Conservation (phyloP, 805 yeast genomes). For the Candida palmyrensis region DNA sequence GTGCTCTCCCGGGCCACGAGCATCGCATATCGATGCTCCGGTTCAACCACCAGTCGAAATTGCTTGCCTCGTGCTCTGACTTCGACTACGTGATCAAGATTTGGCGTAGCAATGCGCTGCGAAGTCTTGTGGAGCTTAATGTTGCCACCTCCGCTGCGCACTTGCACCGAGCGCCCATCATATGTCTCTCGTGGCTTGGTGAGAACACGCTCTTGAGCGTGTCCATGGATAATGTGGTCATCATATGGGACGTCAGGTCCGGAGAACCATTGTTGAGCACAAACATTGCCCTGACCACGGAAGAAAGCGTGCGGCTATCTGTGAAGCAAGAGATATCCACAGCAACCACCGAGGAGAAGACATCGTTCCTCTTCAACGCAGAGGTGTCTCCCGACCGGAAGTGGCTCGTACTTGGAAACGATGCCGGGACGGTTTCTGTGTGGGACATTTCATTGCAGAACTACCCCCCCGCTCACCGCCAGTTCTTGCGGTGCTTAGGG, state of each 20-base stretch:
- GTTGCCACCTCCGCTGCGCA: constrained; percentile 8
- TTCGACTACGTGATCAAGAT: constrained; percentile 61
- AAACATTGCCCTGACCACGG: constrained; percentile 10
- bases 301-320: constrained; percentile 1
- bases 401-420: constrained; percentile 59
- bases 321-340: background rate
- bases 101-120: constrained; percentile 66
- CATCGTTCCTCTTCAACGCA: constrained; percentile 40
- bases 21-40: constrained; percentile 50
- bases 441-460: constrained; percentile 36
- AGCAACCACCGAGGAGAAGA: constrained; percentile 5
- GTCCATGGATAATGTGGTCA: constrained; percentile 66
- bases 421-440: constrained; percentile 53
- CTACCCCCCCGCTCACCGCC: constrained; percentile 3
- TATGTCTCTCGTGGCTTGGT: constrained; percentile 52
- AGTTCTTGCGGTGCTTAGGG: constrained; percentile 22
- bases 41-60: constrained; percentile 47
- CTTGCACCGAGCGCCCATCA: constrained; percentile 51
- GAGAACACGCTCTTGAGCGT: constrained; percentile 37
- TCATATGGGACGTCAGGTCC: constrained; percentile 59
- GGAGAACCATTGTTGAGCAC: constrained; percentile 34
- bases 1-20: constrained; percentile 54
- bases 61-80: constrained; percentile 73
- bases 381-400: constrained; percentile 45
- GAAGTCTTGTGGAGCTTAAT: constrained; percentile 38